These are phyloP conservation scores for Pleurotus tuber-regium DNA, from an alignment of 768 basidiomycete genomes.

Conservation along the genomic window DNA sequence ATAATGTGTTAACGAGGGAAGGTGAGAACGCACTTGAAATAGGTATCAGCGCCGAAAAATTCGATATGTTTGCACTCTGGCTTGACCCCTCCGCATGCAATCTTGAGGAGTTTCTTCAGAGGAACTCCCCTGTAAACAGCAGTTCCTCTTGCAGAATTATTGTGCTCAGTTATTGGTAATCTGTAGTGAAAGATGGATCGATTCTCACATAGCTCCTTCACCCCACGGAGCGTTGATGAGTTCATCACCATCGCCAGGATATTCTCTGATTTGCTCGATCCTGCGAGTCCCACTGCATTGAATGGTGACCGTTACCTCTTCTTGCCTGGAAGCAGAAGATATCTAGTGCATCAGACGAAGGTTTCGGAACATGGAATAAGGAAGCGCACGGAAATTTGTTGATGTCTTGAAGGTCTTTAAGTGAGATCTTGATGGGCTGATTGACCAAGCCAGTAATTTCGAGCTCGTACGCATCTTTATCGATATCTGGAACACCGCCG, in stretches of 20 bases:
- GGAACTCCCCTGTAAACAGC: constrained; percentile 52
- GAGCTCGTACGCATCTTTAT: constrained; percentile 44
- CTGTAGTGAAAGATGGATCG: background rate
- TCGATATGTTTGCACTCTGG: constrained; percentile 50
- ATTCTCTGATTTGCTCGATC: constrained; percentile 48
- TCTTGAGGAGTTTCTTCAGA: constrained; percentile 51
- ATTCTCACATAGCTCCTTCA: constrained; percentile 39
- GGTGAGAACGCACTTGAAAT: constrained; percentile 41
- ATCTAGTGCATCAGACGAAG: background rate
- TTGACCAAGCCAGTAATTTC: constrained; percentile 53
- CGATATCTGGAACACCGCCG: constrained; percentile 48
- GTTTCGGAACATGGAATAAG: background rate
- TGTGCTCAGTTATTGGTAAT: background rate
- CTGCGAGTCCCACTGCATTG: constrained; percentile 55
- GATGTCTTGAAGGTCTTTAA: constrained; percentile 48
- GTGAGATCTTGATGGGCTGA: constrained; percentile 36
- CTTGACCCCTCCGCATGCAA: constrained; percentile 47
- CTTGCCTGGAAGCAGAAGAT: constrained; percentile 29
- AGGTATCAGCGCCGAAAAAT: constrained; percentile 56
- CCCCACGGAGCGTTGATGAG: constrained; percentile 50
- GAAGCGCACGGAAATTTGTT: constrained; percentile 38
- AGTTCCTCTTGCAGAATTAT: constrained; percentile 46
- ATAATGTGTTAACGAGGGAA: background rate
- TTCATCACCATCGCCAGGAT: constrained; percentile 55
- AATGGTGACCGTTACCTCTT: constrained; percentile 48